These are phyloP conservation scores for Spathaspora sp. DNA, from an alignment of 1,139 yeast genomes.

Conservation along the genomic window DNA sequence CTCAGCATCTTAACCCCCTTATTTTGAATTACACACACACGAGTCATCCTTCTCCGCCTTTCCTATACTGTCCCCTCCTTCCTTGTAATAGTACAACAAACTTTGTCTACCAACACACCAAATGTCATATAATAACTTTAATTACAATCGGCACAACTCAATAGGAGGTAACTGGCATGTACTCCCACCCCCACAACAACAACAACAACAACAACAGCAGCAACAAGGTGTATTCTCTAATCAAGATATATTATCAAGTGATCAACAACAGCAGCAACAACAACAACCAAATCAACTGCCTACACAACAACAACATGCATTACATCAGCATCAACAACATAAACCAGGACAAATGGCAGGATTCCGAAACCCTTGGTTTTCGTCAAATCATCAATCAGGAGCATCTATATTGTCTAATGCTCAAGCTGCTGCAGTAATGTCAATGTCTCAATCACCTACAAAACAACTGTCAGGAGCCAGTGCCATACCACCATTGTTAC, in stretches of 20 bases:
- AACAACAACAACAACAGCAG: slow-evolving; percentile 13
- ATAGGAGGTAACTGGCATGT: slow-evolving; percentile 46
- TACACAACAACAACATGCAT: slow-evolving; percentile 16
- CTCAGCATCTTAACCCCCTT: background rate
- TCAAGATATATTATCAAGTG: slow-evolving; percentile 3
- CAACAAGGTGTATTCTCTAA: slow-evolving; percentile 9
- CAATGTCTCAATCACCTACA: slow-evolving; percentile 29
- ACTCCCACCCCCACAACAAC: slow-evolving; percentile 25
- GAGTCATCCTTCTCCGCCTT: background rate
- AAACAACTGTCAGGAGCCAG: slow-evolving; percentile 18
- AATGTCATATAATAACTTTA: slow-evolving; percentile 19
- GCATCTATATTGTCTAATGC: background rate
- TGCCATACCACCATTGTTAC: slow-evolving; percentile 24
- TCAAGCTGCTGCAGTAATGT: background rate
- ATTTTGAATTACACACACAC: background rate
- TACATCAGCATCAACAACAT: slow-evolving; percentile 11
- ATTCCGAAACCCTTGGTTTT: slow-evolving; percentile 49
- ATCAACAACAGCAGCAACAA: slow-evolving; percentile 12
- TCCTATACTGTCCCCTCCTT: background rate
- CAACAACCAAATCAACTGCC: slow-evolving; percentile 15
- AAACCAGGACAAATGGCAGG: slow-evolving; percentile 21
- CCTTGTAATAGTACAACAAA: background rate
- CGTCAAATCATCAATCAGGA: slow-evolving; percentile 16
- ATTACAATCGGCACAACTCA: slow-evolving; percentile 39
- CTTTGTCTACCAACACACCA: slow-evolving; percentile 3